Base-by-base conservation (phyloP, 2,329 filamentous ascomycete genomes). In the Colletotrichum sp. region DNA sequence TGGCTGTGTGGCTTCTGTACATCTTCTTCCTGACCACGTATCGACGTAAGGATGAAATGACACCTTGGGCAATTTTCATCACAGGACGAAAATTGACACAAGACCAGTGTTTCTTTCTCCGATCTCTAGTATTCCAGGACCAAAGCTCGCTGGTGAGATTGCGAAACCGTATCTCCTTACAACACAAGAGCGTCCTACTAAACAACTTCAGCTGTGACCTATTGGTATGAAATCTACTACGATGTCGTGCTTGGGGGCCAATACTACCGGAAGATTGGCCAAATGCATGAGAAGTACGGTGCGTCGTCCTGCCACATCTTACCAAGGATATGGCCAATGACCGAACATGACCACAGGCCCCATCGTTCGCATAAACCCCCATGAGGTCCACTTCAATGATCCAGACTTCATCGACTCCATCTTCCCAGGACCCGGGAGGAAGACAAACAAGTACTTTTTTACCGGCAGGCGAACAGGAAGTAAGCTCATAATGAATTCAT, bases 391-490 rank as follows among this genome's bases (percentile, higher is more conserved):
- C 26, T 72, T 39, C 26, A 28, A 49, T n/a, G 36, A 49, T 30
- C 34, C 64, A 26, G 34, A 52, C 21, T 39, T 55, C 32, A 77
- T 81, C 80, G 75, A 83, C 81, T 83, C 80, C 16, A 79, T 74
- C 39, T 76, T 49, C 5, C 79, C 77, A 6, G 72, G 44, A 18
- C 72, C 57, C 81, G 83, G 84, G 44, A 77, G 52, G 8, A 57
- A 57, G 52, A 57, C 52, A 52, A 12, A 65, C 76, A 69, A 80
- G 69, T 21, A 90, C 75, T 9, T 69, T 78, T 2, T 79, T 75
- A 75, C 89, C 90, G 24, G 80, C 77, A 2, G 52, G n/a, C 52
- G 52, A 26, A 57, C 52, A 21, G 52, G 52, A 57, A 57, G 52
- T 57, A 57, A 57, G 52, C n/a, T 3, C 5, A 57, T 1, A 21